phyloP scores from a whole-genome alignment of 73 alveolate genomes.

The Paramecium caudatum region DNA sequence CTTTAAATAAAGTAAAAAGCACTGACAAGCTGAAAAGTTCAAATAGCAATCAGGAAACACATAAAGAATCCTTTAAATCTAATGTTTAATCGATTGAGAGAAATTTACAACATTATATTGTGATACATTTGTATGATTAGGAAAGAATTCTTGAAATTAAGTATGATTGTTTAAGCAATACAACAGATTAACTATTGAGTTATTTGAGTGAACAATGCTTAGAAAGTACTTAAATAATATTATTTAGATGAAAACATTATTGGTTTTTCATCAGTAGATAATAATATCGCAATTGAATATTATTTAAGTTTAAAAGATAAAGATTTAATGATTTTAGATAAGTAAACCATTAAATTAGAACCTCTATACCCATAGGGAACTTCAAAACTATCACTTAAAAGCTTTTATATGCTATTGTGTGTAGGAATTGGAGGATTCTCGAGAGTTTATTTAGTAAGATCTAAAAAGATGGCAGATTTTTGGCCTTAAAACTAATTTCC shows the following conservation, averaged over 20 bases:
- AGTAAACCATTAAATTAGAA: slow-evolving; percentile 36
- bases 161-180: not conserved
- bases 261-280: slow-evolving; percentile 50
- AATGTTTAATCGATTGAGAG: not conserved
- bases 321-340: slow-evolving; percentile 29
- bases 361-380: slow-evolving; percentile 31
- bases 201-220: not conserved
- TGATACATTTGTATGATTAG: not conserved
- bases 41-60: not conserved
- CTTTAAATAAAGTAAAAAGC: slow-evolving; percentile 8
- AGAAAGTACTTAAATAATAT: slow-evolving; percentile 24
- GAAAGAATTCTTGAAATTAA: not conserved
- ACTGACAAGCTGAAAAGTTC: not conserved
- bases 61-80: not conserved
- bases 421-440: slow-evolving; percentile 67
- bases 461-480: slow-evolving; percentile 63
- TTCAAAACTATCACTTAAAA: not conserved
- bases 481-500: slow-evolving; percentile 61
- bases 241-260: slow-evolving; percentile 16
- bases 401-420: slow-evolving; percentile 17
- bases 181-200: slow-evolving; percentile 13
- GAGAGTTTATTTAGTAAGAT: slow-evolving; percentile 61
- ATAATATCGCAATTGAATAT: not conserved
- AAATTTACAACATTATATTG: not conserved
- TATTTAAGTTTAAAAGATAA: slow-evolving; percentile 40